Conservation (phyloP, 345 rosid genomes). For the rapeseed (Brassica napus) region DNA sequence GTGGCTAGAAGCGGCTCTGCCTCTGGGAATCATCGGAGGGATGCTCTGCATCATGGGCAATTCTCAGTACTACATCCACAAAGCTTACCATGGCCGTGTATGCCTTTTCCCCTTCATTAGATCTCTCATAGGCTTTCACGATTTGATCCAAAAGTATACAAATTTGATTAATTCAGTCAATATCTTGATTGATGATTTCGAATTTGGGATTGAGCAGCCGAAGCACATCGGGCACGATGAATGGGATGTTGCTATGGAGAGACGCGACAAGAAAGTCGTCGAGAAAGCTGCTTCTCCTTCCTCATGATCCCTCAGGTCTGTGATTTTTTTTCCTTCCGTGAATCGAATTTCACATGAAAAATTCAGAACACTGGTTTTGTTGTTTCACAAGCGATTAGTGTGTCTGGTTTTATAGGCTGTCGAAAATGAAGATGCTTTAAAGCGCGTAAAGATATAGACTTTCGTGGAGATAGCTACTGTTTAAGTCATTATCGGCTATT, state of each 20-base stretch:
- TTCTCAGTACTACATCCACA: conserved; percentile 88
- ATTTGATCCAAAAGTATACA: conserved; percentile 4
- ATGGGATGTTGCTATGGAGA: conserved; percentile 97
- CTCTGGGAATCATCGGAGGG: conserved; percentile 93
- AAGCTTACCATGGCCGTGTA: conserved; percentile 86
- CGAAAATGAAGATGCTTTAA: neutral
- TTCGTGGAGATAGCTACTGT: neutral
- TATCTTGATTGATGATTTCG: conserved; percentile 9
- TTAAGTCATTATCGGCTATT: neutral
- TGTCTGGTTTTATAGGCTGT: neutral
- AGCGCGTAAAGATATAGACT: neutral
- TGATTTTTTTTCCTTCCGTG: neutral
- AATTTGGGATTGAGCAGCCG: conserved; percentile 49
- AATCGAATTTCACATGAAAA: neutral
- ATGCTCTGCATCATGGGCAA: conserved; percentile 88
- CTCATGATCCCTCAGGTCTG: conserved; percentile 42
- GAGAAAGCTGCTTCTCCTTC: conserved; percentile 51
- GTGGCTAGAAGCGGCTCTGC: conserved; percentile 82
- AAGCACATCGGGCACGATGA: conserved; percentile 89
- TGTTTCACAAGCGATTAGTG: conserved; percentile 6
- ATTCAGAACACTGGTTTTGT: neutral
- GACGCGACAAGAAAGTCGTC: conserved; percentile 87
- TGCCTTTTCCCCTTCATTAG: neutral
- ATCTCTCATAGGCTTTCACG: neutral
- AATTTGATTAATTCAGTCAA: neutral